phyloP scores from a whole-genome alignment of 2,329 filamentous ascomycete genomes.

The Aphanoascus verrucosus region DNA sequence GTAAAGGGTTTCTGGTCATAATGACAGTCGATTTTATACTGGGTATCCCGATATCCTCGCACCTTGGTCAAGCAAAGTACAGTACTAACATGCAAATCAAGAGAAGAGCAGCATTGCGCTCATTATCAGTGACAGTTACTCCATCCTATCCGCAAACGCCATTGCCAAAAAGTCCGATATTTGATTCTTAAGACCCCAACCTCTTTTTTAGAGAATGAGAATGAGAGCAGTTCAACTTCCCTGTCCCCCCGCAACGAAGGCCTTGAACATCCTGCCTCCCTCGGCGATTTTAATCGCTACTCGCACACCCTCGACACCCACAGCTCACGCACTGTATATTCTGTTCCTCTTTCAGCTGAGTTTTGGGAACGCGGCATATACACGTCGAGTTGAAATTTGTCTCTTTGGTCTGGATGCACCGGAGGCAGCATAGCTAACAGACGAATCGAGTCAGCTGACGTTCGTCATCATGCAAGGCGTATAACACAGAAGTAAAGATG shows the following conservation, averaged over 20 bases:
- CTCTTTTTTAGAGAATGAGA: neutral
- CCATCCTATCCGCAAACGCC: neutral
- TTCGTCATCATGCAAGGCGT: neutral
- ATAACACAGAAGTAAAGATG: neutral
- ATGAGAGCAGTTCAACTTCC: neutral
- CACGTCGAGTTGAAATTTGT: constrained; percentile 98
- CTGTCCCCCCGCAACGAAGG: neutral
- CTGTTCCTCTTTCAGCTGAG: constrained; percentile 79
- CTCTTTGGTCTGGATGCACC: constrained; percentile 98
- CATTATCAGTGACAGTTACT: neutral
- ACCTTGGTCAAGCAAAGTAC: too few species aligned
- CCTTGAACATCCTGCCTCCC: neutral
- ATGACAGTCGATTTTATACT: too few species aligned
- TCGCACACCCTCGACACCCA: constrained; percentile 82
- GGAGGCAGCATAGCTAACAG: constrained; percentile 71
- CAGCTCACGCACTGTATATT: constrained; percentile 91
- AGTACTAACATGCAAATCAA: too few species aligned
- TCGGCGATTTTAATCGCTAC: constrained; percentile 53
- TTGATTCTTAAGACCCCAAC: neutral
- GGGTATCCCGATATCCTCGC: too few species aligned
- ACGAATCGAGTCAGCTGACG: neutral
- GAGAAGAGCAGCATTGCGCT: neutral
- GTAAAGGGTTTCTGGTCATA: too few species aligned
- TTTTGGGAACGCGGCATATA: constrained; percentile 86
- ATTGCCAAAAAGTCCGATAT: neutral